Percentiles rank a stretch among this genome's conserved stretches.
These are phyloP conservation scores for Chimonanthus salicifolius DNA, from an alignment of 164 flowering plant genomes.

Conservation along the genomic window DNA sequence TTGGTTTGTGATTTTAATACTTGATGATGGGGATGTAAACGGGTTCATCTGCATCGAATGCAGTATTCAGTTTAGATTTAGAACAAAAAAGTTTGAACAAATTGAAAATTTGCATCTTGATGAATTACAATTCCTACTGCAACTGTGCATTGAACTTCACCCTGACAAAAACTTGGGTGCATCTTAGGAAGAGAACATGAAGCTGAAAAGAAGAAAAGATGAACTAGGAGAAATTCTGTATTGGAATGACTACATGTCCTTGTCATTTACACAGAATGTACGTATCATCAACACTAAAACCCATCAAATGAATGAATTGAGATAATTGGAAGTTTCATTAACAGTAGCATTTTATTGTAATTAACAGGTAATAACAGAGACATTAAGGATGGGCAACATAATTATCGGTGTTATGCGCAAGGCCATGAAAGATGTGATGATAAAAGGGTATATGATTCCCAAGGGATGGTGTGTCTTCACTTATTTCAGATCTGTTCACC, in stretches of 20 bases:
- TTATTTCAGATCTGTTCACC: conserved; percentile 87
- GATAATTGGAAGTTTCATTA: background rate
- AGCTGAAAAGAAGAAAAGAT: conserved; percentile 47
- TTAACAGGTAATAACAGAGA: conserved; percentile 87
- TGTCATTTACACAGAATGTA: conserved; percentile 81
- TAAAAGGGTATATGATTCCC: conserved; percentile 77
- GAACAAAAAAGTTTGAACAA: background rate
- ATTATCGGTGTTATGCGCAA: conserved; percentile 88
- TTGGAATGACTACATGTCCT: conserved; percentile 67
- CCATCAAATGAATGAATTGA: background rate
- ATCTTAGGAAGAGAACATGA: conserved; percentile 78
- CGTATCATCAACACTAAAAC: conserved; percentile 14
- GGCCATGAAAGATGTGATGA: conserved; percentile 76
- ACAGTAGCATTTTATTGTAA: background rate
- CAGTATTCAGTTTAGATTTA: background rate
- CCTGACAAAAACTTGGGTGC: background rate
- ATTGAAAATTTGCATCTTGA: too few relatives aligned
- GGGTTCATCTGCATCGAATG: background rate
- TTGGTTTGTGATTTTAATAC: background rate
- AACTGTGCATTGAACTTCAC: background rate
- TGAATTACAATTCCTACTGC: background rate
- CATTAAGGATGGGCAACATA: conserved; percentile 85
- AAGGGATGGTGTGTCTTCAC: conserved; percentile 84
- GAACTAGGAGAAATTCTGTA: conserved; percentile 37
- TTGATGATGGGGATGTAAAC: background rate